A percentile compares a stretch with the other conserved stretches of the same genome.
Conservation (phyloP, 2,329 filamentous ascomycete genomes). For the Alternaria gansuensis region DNA sequence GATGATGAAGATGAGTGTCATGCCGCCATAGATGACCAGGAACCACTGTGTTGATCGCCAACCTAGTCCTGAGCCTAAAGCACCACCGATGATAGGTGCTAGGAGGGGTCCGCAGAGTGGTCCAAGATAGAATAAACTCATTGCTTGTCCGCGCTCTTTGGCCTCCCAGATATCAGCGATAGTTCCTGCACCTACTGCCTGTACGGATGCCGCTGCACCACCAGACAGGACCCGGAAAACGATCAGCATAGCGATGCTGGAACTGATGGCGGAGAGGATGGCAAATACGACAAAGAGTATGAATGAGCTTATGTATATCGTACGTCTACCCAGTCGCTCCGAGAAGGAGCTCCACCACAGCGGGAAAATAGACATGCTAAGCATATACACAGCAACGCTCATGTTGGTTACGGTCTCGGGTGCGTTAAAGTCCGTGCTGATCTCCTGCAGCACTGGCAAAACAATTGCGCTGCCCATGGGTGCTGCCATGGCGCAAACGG, state of each 20-base stretch:
- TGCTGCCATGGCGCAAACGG: slow-evolving; percentile 77
- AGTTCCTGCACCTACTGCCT: slow-evolving; percentile 52
- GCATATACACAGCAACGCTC: slow-evolving; percentile 54
- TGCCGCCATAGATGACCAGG: slow-evolving; percentile 49
- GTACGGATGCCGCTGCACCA: slow-evolving; percentile 51
- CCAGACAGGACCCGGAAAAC: slow-evolving; percentile 49
- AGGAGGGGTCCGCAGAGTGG: slow-evolving; percentile 52
- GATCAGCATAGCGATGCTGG: slow-evolving; percentile 52
- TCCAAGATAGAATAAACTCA: slow-evolving; percentile 53
- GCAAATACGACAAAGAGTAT: slow-evolving; percentile 46
- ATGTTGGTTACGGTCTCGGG: slow-evolving; percentile 51
- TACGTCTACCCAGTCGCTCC: slow-evolving; percentile 49
- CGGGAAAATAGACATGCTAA: slow-evolving; percentile 54
- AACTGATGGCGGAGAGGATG: slow-evolving; percentile 47
- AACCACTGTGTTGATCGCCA: slow-evolving; percentile 55
- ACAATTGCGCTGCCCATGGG: slow-evolving; percentile 88
- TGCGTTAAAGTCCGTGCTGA: slow-evolving; percentile 45
- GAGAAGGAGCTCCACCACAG: slow-evolving; percentile 54
- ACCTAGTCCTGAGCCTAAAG: slow-evolving; percentile 42
- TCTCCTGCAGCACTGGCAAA: slow-evolving; percentile 62
- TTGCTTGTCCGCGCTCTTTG: slow-evolving; percentile 50
- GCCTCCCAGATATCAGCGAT: slow-evolving; percentile 53
- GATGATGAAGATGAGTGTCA: slow-evolving; percentile 45
- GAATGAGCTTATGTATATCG: slow-evolving; percentile 51
- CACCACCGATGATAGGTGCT: slow-evolving; percentile 53